Evolutionary conservation across 768 basidiomycete species (phyloP).

Genomic region (Boletus rubroflammeus): DNA sequence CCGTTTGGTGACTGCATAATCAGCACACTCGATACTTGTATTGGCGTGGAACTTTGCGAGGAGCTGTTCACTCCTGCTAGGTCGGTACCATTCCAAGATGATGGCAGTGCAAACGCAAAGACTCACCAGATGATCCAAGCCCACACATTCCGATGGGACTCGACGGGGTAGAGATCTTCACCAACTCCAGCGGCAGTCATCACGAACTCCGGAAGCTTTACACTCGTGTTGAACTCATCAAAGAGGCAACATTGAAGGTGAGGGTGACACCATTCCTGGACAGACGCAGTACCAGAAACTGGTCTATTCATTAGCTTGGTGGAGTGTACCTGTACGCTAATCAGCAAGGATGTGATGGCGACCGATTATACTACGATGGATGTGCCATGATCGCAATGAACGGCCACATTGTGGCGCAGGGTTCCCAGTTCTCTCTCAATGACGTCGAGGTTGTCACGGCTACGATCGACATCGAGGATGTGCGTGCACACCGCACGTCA

Average conservation of each 20-base stretch:
- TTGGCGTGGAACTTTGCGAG: conserved; percentile 96
- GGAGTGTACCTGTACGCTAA: conserved; percentile 98
- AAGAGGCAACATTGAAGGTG: conserved; percentile 94
- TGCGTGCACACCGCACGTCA: conserved; percentile 81
- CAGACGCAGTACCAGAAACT: background rate
- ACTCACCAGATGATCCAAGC: conserved; percentile 39
- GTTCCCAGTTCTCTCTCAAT: conserved; percentile 91
- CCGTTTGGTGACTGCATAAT: conserved; percentile 95
- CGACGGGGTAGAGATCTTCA: conserved; percentile 98
- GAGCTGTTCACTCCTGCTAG: conserved; percentile 96
- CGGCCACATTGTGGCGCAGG: conserved; percentile 89
- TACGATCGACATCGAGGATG: conserved; percentile 95
- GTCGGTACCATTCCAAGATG: conserved; percentile 36
- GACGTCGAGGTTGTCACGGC: conserved; percentile 97
- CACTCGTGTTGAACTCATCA: conserved; percentile 88
- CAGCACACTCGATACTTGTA: conserved; percentile 91
- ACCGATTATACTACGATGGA: conserved; percentile 96
- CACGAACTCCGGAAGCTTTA: conserved; percentile 97
- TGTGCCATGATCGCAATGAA: conserved; percentile 96
- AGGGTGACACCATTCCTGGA: background rate
- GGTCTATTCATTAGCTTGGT: conserved; percentile 60
- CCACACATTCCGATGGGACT: conserved; percentile 98
- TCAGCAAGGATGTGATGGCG: conserved; percentile 98
- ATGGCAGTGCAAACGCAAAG: too few species aligned
- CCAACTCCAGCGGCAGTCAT: conserved; percentile 97